These are phyloP conservation scores for Gossypium aridum DNA, from an alignment of 441 rosid genomes.

Conservation along the genomic window DNA sequence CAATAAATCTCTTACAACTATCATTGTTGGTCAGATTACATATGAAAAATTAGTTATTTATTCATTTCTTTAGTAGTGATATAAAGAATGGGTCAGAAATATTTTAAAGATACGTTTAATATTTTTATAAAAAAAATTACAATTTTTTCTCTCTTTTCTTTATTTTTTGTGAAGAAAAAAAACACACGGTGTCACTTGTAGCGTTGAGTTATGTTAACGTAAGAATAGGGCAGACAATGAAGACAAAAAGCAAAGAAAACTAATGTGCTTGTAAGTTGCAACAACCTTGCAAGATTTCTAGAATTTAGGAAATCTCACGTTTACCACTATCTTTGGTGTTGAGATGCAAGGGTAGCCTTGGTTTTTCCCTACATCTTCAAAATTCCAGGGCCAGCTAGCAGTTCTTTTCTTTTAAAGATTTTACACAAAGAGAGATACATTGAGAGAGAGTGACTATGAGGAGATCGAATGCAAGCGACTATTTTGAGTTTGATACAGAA, in stretches of 20 bases:
- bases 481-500: slow-evolving; percentile 60
- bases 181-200: not conserved
- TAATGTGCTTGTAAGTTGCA: not conserved
- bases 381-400: not conserved
- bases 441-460: not conserved
- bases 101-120: too few species aligned
- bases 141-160: too few species aligned
- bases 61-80: too few species aligned
- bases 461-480: slow-evolving; percentile 70
- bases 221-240: not conserved
- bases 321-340: not conserved
- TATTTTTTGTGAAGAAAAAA: not conserved
- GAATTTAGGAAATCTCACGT: not conserved
- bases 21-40: too few species aligned
- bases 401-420: not conserved
- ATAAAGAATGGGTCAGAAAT: too few species aligned
- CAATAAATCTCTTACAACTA: too few species aligned
- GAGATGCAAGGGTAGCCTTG: not conserved
- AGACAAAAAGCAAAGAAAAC: not conserved
- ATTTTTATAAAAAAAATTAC: too few species aligned
- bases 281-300: not conserved
- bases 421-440: not conserved
- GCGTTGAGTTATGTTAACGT: not conserved
- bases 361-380: not conserved
- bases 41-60: too few species aligned